Evolutionary conservation across 805 yeast genomes (phyloP).

Genomic region (Saccharomycopsis malanga): DNA sequence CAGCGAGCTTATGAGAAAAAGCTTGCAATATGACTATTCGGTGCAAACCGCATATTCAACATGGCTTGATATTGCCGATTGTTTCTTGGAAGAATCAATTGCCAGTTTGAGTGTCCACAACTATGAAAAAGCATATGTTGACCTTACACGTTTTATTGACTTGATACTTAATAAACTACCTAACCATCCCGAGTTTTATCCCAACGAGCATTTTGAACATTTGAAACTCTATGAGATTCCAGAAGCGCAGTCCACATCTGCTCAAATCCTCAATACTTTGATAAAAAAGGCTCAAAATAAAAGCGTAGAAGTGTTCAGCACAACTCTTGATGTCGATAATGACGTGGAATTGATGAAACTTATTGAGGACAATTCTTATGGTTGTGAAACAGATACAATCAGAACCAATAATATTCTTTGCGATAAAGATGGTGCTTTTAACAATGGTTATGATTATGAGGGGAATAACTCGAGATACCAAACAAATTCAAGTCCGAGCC

Average conservation of each 20-base stretch:
- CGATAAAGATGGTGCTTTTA: not conserved
- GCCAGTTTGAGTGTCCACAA: slow-evolving; percentile 1
- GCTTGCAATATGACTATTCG: slow-evolving; percentile 12
- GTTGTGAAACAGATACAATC: not conserved
- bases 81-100: slow-evolving; percentile 9
- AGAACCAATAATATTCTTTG: not conserved
- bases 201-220: slow-evolving; percentile 3
- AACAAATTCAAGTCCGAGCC: too few relatives aligned
- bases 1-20: slow-evolving; percentile 6
- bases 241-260: slow-evolving; percentile 7
- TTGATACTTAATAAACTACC: slow-evolving; percentile 12
- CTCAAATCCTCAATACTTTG: not conserved
- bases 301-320: not conserved
- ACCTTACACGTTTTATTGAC: slow-evolving; percentile 12
- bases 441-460: too few relatives aligned
- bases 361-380: not conserved
- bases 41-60: slow-evolving; percentile 7
- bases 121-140: slow-evolving; percentile 10
- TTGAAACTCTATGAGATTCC: slow-evolving; percentile 7
- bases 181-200: slow-evolving; percentile 11
- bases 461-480: too few relatives aligned
- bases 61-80: slow-evolving; percentile 15
- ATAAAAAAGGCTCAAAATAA: not conserved
- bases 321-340: not conserved
- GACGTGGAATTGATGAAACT: not conserved